Evolutionary conservation across 257 asterid genomes (phyloP), one percentile per base, ranked within the genome.

Genomic region (Forsythia suspensa): DNA sequence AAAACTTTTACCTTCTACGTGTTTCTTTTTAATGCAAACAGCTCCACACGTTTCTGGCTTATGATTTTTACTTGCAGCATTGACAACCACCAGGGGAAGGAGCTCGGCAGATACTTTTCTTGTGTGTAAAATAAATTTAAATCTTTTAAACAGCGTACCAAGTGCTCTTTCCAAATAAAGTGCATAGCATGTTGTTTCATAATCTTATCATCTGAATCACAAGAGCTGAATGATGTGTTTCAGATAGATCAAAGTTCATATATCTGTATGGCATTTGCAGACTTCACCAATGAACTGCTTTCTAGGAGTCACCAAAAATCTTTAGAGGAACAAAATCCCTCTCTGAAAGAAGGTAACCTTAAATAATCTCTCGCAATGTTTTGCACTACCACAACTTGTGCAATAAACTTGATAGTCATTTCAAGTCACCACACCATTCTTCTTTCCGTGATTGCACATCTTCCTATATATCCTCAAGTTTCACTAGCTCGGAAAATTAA

Each of bases 321-420:
- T 70, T 82, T 82, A 59, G 91, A 89, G 18, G 92, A 89, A 81
- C 92, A 87, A 4, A 41, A 12, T 20, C 92, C 92, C 57, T 87
- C 80, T 63, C 59, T 69, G 66, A 85, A 89, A 82, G 85, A 90
- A 87, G 85, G 92, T 82, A 89, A 89, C 79, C 92, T 81, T 72
- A 87, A 82, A 55, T 88, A 77, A 85, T 89, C 89, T 78, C 91
- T 74, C 71, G 87, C 84, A 21, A 85, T 79, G 67, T 87, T 87
- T 43, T 77, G 83, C 52, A 87, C 70, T 44, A 88, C 88, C 0
- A 69, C 79, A 8, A 5, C 20, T 68, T 85, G 82, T 16, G 91
- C 82, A 3, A 80, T 59, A 29, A 29, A 29, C 34, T 29, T 29
- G 34, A 29, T 29, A 29, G 34, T 29, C 1, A 29, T 29, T 29